Evolutionary conservation across 495 filamentous ascomycete genomes (phyloP).

Genomic region (Achaetomiella virescens): DNA sequence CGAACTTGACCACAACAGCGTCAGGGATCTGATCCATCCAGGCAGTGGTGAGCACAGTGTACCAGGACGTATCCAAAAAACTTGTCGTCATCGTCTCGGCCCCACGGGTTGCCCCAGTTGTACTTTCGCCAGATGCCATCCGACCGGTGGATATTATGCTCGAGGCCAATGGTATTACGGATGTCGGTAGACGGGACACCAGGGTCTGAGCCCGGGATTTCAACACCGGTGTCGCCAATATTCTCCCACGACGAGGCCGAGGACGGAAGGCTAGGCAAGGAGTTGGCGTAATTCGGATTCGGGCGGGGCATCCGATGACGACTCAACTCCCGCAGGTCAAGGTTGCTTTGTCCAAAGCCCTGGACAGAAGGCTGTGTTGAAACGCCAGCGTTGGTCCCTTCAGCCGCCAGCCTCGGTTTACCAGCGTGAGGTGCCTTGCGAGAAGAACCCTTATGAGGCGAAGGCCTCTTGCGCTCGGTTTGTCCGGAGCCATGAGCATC

Average conservation of each 20-base stretch:
- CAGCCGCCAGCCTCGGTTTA: too few species aligned
- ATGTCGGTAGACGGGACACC: conserved; percentile 6
- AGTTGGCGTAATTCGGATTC: conserved; percentile 9
- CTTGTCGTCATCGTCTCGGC: conserved; percentile 6
- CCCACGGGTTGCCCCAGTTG: conserved; percentile 2
- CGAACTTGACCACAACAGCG: conserved; percentile 10
- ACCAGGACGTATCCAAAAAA: background rate
- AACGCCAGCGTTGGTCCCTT: too few species aligned
- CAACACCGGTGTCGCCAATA: conserved; percentile 11
- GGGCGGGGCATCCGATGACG: conserved; percentile 5
- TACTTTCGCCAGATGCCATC: conserved; percentile 2
- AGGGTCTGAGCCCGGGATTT: background rate
- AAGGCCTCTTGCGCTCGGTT: too few species aligned
- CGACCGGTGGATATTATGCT: conserved; percentile 1
- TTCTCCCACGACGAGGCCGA: background rate
- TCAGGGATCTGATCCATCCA: conserved; percentile 12
- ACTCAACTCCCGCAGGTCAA: background rate
- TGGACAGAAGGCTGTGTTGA: background rate
- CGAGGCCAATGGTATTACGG: conserved; percentile 15
- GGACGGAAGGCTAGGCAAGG: conserved; percentile 2
- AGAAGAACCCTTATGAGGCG: too few species aligned
- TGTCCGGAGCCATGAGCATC: too few species aligned
- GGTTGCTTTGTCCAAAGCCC: background rate
- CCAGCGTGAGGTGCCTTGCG: too few species aligned
- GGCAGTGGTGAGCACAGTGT: conserved; percentile 3